These are phyloP conservation scores for Gleditsia sinensis DNA, from an alignment of 306 rosid genomes.

Conservation along the genomic window DNA sequence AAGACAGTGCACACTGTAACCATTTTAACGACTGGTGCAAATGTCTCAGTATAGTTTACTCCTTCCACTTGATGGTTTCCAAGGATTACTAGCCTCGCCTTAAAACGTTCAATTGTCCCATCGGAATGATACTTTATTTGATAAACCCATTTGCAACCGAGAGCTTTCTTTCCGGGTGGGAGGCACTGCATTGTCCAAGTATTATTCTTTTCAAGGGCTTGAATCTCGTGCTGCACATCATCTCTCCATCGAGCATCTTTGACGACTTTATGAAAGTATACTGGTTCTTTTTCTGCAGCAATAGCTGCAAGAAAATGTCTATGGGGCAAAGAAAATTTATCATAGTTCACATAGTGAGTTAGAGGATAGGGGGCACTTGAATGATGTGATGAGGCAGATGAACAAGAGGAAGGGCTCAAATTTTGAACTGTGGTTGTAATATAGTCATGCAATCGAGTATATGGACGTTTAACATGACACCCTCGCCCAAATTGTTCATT, in stretches of 20 bases:
- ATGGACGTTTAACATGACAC: not conserved
- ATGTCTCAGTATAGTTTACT: no score
- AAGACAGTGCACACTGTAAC: no score
- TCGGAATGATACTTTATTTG: not conserved
- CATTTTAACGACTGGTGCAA: no score
- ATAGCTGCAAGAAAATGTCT: not conserved
- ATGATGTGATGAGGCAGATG: not conserved
- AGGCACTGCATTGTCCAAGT: not conserved
- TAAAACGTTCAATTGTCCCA: no score
- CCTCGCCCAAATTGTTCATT: no score
- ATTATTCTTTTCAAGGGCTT: not conserved
- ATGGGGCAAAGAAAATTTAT: not conserved
- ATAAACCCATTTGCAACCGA: slow-evolving; percentile 6
- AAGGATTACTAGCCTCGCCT: no score
- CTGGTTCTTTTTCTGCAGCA: not conserved
- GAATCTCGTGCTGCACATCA: not conserved
- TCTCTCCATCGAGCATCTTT: not conserved
- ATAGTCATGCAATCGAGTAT: not conserved
- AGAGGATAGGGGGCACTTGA: not conserved
- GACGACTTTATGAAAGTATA: not conserved
- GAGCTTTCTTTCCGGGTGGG: not conserved
- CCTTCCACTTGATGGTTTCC: no score
- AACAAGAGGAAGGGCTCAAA: not conserved
- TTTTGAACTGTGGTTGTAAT: not conserved
- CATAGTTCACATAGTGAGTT: no score